A percentile compares a stretch with the other conserved stretches of the same genome.
Evolutionary conservation across 1,139 yeast genomes (phyloP).

Genomic region (Pichia sp.): DNA sequence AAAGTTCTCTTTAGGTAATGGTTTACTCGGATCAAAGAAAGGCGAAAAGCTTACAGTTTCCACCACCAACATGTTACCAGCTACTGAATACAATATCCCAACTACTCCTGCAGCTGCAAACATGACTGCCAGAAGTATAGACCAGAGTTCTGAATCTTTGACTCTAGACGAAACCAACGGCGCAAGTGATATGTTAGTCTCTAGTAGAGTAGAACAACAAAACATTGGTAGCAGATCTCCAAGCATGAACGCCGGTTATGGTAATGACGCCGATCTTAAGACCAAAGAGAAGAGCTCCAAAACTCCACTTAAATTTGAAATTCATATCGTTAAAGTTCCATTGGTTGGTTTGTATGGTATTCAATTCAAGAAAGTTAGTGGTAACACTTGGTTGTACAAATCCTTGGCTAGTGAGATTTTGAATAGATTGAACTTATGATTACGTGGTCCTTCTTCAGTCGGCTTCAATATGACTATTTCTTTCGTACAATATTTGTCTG

Average conservation of each 20-base stretch:
- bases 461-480: not conserved
- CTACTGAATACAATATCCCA: conserved; percentile 37
- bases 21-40: conserved; percentile 40
- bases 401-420: conserved; percentile 86
- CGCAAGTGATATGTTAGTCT: conserved; percentile 58
- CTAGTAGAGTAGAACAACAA: conserved; percentile 54
- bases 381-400: conserved; percentile 95
- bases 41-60: conserved; percentile 43
- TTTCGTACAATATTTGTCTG: not conserved
- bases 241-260: conserved; percentile 6
- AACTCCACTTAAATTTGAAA: conserved; percentile 79
- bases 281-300: conserved; percentile 21
- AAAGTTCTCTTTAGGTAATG: conserved; percentile 59
- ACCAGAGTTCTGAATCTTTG: conserved; percentile 53
- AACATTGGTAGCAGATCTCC: conserved; percentile 22
- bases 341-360: conserved; percentile 88
- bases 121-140: conserved; percentile 27
- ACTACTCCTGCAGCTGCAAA: conserved; percentile 41
- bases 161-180: conserved; percentile 45
- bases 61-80: conserved; percentile 27
- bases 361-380: conserved; percentile 87
- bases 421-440: conserved; percentile 63
- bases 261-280: conserved; percentile 12
- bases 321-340: conserved; percentile 89
- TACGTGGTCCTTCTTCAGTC: not conserved